Base-by-base conservation (phyloP, 331 rosid genomes). In the Acacia concinna region DNA sequence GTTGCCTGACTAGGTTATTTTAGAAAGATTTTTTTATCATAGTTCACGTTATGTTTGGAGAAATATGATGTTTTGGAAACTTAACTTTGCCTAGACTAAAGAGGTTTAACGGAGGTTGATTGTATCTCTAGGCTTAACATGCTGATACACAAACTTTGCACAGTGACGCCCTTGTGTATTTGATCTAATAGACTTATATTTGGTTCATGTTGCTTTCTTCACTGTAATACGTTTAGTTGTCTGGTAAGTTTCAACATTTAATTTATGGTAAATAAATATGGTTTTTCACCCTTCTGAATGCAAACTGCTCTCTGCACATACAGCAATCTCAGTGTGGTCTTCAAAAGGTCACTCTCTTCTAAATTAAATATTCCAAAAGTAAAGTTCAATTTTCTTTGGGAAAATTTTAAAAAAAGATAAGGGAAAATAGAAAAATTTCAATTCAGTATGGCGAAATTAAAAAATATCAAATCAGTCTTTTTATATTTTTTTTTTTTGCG, bases 11-110 rank as follows among this genome's bases (percentile, higher is more conserved):
- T 13, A 3, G 25, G 25, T 51, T 1, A 2, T 10, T 3, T 21
- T 38, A n/a, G n/a, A n/a, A 43, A 78, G 79, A 78, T 17, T 52
- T 82, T 56, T 52, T 31, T 83, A 71, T 60, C 30, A 67, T 44
- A 54, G 23, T 44, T 66, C 64, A 25, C 49, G 72, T 59, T 73
- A 15, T 74, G 7, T 28, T 78, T 46, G 41, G 38, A n/a, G n/a
- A n/a, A n/a, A n/a, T n/a, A n/a, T n/a, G 28, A 43, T 52, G 37
- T 23, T 40, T 77, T 76, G 28, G 46, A 76, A 74, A 68, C 38
- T 76, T 69, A 52, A 44, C 30, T 52, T 81, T 25, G 20, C 35
- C 56, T 20, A 60, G 71, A 47, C 30, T 32, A 21, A 59, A 59
- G 34, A 12, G 65, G 65, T 25, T 59, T 59, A 59, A 57, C 25